These are phyloP conservation scores for Penicillium sp. DNA, from an alignment of 2,329 filamentous ascomycete species.

Conservation along the genomic window DNA sequence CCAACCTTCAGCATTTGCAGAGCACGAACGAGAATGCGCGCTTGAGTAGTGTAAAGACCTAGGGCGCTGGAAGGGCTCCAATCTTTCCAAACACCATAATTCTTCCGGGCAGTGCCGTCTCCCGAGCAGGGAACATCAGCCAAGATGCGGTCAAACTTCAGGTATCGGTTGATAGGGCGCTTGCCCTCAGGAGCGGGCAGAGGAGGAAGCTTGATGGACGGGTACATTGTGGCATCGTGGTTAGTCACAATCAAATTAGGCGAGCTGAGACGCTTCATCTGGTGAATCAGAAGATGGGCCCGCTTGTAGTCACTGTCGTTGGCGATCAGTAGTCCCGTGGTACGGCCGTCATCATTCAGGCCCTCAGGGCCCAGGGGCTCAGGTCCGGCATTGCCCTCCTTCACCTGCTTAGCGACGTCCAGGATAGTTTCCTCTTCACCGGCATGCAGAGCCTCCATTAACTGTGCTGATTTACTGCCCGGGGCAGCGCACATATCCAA, in stretches of 20 bases:
- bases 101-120: constrained; percentile 90
- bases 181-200: constrained; percentile 48
- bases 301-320: constrained; percentile 97
- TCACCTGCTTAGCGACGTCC: constrained; percentile 61
- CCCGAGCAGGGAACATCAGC: constrained; percentile 96
- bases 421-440: constrained; percentile 84
- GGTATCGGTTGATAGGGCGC: constrained; percentile 59
- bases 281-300: constrained; percentile 93
- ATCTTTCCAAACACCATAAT: constrained; percentile 87
- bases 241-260: constrained; percentile 96
- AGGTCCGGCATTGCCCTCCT: constrained; percentile 54
- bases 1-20: constrained; percentile 95
- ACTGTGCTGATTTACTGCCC: constrained; percentile 91
- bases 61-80: constrained; percentile 85
- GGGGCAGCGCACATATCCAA: constrained; percentile 95
- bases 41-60: constrained; percentile 79
- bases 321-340: constrained; percentile 85
- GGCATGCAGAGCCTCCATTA: constrained; percentile 87
- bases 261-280: constrained; percentile 93
- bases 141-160: constrained; percentile 94
- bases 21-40: constrained; percentile 82
- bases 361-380: constrained; percentile 46
- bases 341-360: constrained; percentile 69
- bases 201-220: constrained; percentile 76
- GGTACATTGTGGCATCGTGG: constrained; percentile 93